A percentile compares a stretch with the other conserved stretches of the same genome.
These are phyloP conservation scores for Beauveria medogensis DNA, from an alignment of 2,329 filamentous ascomycete species.

Conservation along the genomic window DNA sequence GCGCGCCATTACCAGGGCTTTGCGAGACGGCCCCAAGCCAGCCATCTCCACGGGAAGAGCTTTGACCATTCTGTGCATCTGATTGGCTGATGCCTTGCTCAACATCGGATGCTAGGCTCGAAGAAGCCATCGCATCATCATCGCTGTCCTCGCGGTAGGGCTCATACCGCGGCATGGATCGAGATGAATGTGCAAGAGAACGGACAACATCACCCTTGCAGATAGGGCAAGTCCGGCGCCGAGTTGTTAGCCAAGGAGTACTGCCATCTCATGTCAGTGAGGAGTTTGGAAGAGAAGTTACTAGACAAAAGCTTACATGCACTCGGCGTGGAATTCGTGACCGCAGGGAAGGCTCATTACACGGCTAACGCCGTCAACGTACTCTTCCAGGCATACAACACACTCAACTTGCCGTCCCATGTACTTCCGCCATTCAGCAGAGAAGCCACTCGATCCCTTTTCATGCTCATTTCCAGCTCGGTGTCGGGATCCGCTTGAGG, in stretches of 20 bases:
- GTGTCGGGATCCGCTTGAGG: conserved; percentile 25
- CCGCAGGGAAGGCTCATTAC: conserved; percentile 98
- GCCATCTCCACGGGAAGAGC: background rate
- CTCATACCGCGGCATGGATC: conserved; percentile 45
- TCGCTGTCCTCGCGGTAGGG: conserved; percentile 46
- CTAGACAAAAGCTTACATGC: conserved; percentile 67
- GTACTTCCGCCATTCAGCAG: conserved; percentile 55
- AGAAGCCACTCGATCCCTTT: conserved; percentile 35
- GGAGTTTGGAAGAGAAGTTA: no score
- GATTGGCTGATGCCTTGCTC: conserved; percentile 31
- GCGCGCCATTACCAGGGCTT: conserved; percentile 1
- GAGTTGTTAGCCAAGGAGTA: conserved; percentile 93
- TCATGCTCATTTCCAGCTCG: conserved; percentile 35
- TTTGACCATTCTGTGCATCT: conserved; percentile 16
- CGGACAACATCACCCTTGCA: conserved; percentile 95
- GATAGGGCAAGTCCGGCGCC: conserved; percentile 93
- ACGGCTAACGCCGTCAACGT: conserved; percentile 83
- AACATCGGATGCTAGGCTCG: conserved; percentile 29
- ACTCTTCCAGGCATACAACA: conserved; percentile 94
- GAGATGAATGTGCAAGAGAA: conserved; percentile 48
- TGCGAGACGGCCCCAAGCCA: conserved; percentile 7
- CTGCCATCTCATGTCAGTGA: conserved; percentile 34
- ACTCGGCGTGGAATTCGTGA: conserved; percentile 94
- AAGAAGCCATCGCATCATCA: conserved; percentile 32
- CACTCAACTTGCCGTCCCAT: conserved; percentile 73